Percentiles rank a stretch among this genome's conserved stretches.
Conservation (phyloP, 148 eudicot genomes). For the Chenopodium berlandieri region DNA sequence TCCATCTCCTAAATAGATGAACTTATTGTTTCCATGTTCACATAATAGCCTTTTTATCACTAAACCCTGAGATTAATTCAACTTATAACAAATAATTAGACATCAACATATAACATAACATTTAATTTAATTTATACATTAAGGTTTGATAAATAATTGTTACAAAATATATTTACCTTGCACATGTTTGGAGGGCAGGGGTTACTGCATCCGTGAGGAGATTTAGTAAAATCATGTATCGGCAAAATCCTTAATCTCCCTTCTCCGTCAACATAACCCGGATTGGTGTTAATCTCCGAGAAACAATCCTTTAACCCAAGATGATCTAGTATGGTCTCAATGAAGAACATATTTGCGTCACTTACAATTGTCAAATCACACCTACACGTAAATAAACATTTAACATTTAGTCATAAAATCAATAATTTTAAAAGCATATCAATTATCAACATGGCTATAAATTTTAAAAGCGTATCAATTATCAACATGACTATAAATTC, state of each 20-base stretch:
- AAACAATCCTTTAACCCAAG: constrained; percentile 55
- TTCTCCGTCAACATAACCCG: constrained; percentile 52
- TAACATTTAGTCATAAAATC: no score
- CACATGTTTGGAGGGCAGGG: constrained; percentile 95
- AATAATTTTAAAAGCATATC: no score
- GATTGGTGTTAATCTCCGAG: constrained; percentile 72
- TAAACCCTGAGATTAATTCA: constrained; percentile 40
- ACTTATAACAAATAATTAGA: neutral
- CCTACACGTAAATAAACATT: constrained; percentile 28
- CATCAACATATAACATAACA: neutral
- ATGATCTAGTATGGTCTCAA: constrained; percentile 65
- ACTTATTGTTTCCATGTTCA: constrained; percentile 37
- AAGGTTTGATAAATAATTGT: neutral
- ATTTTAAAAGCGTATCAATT: no score
- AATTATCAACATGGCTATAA: no score
- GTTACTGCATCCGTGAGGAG: constrained; percentile 50
- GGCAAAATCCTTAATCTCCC: constrained; percentile 71
- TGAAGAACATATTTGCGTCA: constrained; percentile 57
- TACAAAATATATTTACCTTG: constrained; percentile 44
- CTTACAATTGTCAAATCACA: constrained; percentile 38
- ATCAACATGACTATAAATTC: no score
- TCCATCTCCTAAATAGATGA: constrained; percentile 76
- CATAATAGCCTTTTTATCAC: constrained; percentile 53
- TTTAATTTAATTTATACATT: no score
- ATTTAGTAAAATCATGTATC: constrained; percentile 51